A percentile compares a stretch with the other conserved stretches of the same genome.
These are phyloP conservation scores for Corylus heterophylla DNA, from an alignment of 306 rosid genomes.

Conservation along the genomic window DNA sequence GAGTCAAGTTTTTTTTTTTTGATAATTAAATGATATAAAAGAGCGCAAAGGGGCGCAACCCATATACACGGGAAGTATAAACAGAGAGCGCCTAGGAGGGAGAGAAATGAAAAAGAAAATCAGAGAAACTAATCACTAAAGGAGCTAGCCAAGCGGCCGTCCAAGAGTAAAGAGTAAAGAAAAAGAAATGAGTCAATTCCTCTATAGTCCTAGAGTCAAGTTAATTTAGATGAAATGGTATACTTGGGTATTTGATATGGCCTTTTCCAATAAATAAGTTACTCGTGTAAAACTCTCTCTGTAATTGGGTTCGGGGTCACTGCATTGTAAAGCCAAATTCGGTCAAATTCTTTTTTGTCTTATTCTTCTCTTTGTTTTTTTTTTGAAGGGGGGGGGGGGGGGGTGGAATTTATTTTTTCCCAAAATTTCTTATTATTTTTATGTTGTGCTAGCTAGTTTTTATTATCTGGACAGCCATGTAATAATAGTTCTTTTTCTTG, in stretches of 20 bases:
- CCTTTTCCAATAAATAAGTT: not conserved
- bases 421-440: not conserved
- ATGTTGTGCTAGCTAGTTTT: not conserved
- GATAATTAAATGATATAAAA: too few species aligned
- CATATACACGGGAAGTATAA: too few species aligned
- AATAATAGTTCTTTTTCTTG: constrained; percentile 4
- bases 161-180: too few species aligned
- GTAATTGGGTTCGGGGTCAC: not conserved
- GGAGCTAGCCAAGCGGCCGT: too few species aligned
- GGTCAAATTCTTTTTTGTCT: not conserved
- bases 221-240: not conserved
- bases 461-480: not conserved
- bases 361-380: not conserved
- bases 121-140: too few species aligned
- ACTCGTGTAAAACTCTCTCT: not conserved
- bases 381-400: too few species aligned
- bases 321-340: not conserved
- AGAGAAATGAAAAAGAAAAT: too few species aligned
- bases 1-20: too few species aligned
- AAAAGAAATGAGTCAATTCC: too few species aligned
- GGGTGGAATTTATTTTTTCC: not conserved
- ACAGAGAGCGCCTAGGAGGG: too few species aligned
- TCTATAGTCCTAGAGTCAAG: too few species aligned
- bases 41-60: too few species aligned
- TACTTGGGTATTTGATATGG: not conserved